phyloP scores from a whole-genome alignment of 805 yeast species.

The Lachancea dasiensis region DNA sequence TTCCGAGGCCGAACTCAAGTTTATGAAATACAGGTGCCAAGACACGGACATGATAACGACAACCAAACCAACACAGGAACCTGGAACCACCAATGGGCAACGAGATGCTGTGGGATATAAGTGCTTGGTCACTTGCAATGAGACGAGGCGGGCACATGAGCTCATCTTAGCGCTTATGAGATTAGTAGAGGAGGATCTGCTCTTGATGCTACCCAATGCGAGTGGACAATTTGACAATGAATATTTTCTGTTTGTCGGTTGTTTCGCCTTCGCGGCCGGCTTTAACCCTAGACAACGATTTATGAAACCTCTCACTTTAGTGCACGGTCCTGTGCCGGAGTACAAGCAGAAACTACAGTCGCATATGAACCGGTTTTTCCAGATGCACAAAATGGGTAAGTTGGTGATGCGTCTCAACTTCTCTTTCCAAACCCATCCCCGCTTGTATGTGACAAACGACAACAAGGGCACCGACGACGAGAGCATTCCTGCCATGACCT shows the following conservation, averaged over 20 bases:
- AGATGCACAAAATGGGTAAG: conserved; percentile 45
- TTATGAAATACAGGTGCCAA: conserved; percentile 12
- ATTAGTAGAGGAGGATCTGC: conserved; percentile 57
- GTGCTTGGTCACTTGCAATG: conserved; percentile 16
- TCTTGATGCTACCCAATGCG: conserved; percentile 43
- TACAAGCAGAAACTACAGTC: conserved; percentile 48
- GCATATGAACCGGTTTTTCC: conserved; percentile 65
- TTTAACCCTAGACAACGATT: conserved; percentile 56
- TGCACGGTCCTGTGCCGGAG: conserved; percentile 71
- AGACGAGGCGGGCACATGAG: conserved; percentile 18
- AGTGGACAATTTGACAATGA: conserved; percentile 42
- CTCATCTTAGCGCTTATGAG: conserved; percentile 24
- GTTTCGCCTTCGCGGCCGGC: conserved; percentile 65
- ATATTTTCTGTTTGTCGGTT: conserved; percentile 51
- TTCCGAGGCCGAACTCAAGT: conserved; percentile 6
- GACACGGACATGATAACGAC: conserved; percentile 15
- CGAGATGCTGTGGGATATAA: conserved; percentile 13
- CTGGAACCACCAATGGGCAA: conserved; percentile 9
- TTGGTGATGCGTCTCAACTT: conserved; percentile 63
- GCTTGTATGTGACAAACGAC: conserved; percentile 41
- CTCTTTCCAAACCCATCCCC: conserved; percentile 59
- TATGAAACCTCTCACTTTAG: conserved; percentile 47
- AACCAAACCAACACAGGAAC: too few relatives aligned
- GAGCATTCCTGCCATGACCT: conserved; percentile 31
- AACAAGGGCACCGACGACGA: conserved; percentile 35